Conservation (phyloP, 2,329 filamentous ascomycete species). For the Fusarium luffae region DNA sequence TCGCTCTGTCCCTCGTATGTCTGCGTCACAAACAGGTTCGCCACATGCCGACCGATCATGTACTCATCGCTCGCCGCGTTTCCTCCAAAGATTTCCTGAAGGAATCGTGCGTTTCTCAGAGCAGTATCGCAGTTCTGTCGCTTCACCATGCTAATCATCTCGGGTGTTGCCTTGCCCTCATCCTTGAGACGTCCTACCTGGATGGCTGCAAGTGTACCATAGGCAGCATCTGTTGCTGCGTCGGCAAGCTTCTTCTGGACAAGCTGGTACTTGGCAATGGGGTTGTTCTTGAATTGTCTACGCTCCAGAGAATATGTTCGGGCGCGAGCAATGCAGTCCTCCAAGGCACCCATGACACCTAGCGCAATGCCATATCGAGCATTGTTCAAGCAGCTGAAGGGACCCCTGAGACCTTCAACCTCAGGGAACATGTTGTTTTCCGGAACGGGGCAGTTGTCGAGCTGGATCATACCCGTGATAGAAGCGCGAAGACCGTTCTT, state of each 20-base stretch:
- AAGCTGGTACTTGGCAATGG: constrained; percentile 94
- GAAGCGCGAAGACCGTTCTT: constrained; percentile 95
- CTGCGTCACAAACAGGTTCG: constrained; percentile 96
- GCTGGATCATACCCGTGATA: constrained; percentile 97
- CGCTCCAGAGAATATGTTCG: constrained; percentile 90
- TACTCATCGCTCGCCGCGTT: constrained; percentile 99
- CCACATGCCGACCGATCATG: constrained; percentile 91
- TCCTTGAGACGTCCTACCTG: constrained; percentile 96
- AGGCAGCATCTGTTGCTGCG: constrained; percentile 89
- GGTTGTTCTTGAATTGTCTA: constrained; percentile 96
- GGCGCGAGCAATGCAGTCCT: constrained; percentile 86
- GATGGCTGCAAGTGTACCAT: constrained; percentile 86
- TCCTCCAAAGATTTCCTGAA: constrained; percentile 97
- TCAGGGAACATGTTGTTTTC: constrained; percentile 94
- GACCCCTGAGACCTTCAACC: constrained; percentile 85
- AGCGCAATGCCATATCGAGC: constrained; percentile 94
- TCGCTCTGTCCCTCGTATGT: constrained; percentile 99
- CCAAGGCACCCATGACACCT: constrained; percentile 91
- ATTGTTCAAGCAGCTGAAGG: constrained; percentile 94
- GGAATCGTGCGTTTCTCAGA: constrained; percentile 77
- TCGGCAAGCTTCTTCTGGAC: constrained; percentile 98
- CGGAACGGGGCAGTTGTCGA: constrained; percentile 89
- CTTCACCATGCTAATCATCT: constrained; percentile 99
- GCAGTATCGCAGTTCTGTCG: constrained; percentile 96
- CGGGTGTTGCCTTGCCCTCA: constrained; percentile 84